A percentile compares a stretch with the other conserved stretches of the same genome.
Evolutionary conservation across 768 basidiomycete species (phyloP).

Genomic region (Kondoa malvinella): DNA sequence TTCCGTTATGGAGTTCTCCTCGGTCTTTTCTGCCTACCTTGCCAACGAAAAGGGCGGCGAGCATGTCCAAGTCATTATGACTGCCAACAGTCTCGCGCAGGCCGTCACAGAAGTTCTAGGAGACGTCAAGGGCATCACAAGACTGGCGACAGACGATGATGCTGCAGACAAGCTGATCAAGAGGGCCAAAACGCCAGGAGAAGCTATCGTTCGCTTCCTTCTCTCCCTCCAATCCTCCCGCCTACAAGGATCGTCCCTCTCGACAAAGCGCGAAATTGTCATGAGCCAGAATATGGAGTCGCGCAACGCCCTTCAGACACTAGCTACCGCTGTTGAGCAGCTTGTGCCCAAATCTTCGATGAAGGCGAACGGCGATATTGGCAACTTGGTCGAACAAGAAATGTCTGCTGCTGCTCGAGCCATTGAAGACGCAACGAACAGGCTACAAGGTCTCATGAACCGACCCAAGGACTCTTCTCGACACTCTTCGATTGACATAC

Average conservation of each 20-base stretch:
- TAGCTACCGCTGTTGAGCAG: conserved; percentile 72
- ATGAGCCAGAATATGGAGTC: conserved; percentile 76
- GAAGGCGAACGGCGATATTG: conserved; percentile 77
- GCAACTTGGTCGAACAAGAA: conserved; percentile 88
- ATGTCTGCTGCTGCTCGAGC: conserved; percentile 84
- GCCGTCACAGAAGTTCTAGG: conserved; percentile 75
- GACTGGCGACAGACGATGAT: conserved; percentile 76
- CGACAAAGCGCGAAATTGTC: conserved; percentile 65
- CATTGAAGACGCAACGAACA: conserved; percentile 80
- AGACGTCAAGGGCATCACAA: conserved; percentile 90
- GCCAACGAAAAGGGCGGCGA: conserved; percentile 69
- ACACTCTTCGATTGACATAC: conserved; percentile 76
- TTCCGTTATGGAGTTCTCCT: conserved; percentile 90
- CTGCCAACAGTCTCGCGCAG: conserved; percentile 90
- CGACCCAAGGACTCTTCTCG: conserved; percentile 74
- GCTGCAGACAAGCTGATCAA: conserved; percentile 74
- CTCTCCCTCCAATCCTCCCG: conserved; percentile 92
- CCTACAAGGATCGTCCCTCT: conserved; percentile 52
- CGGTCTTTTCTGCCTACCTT: conserved; percentile 77
- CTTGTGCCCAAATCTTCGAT: conserved; percentile 68
- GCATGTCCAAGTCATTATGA: conserved; percentile 93
- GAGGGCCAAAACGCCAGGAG: conserved; percentile 69
- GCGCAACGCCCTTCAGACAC: conserved; percentile 59
- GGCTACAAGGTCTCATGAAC: conserved; percentile 75
- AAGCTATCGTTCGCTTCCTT: conserved; percentile 79